Percentiles rank a stretch among this genome's conserved stretches.
These are phyloP conservation scores for Endotrypanum monterogeii DNA, from an alignment of 208 protist species.

Conservation along the genomic window DNA sequence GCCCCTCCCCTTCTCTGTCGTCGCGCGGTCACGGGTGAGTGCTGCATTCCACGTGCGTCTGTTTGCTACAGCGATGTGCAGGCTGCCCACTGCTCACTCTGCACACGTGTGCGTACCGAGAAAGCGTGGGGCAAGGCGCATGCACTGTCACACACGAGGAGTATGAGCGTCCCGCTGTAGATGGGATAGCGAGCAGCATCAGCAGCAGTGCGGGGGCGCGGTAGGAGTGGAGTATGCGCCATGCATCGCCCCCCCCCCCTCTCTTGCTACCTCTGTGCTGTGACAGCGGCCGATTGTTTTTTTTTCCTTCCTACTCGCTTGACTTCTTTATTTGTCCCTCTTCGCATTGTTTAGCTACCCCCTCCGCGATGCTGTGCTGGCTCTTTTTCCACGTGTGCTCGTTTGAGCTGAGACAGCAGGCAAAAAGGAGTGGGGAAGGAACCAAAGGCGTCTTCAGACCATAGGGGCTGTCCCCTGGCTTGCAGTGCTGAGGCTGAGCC, in stretches of 20 bases:
- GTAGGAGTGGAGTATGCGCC: too few relatives aligned
- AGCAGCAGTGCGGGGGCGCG: background rate
- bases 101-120: background rate
- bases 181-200: too few relatives aligned
- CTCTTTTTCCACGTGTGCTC: background rate
- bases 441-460: background rate
- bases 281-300: background rate
- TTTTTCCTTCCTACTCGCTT: background rate
- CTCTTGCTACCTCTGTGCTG: background rate
- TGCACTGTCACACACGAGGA: background rate
- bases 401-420: background rate
- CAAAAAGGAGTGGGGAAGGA: background rate
- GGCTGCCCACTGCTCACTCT: background rate
- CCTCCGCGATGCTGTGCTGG: background rate
- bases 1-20: too few relatives aligned
- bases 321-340: background rate
- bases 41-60: background rate
- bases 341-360: background rate
- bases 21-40: too few relatives aligned
- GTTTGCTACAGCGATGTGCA: background rate
- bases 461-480: background rate
- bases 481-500: background rate
- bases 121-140: background rate
- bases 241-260: background rate
- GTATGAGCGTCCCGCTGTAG: background rate